These are phyloP conservation scores for Patellaria atrata DNA, from an alignment of 495 filamentous ascomycete species.

Conservation along the genomic window DNA sequence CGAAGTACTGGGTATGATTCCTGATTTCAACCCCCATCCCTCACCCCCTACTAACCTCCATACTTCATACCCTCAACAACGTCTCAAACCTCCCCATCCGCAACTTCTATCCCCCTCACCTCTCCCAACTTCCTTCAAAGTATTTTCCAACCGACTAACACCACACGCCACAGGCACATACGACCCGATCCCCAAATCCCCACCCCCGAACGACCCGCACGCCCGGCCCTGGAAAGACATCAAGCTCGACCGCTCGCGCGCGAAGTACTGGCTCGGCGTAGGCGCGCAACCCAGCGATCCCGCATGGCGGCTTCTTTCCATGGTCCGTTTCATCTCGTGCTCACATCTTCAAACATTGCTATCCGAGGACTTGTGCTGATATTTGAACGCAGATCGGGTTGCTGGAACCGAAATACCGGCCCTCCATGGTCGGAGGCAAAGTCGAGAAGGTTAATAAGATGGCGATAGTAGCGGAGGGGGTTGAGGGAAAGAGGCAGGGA, in stretches of 20 bases:
- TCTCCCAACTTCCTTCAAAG: too few species aligned
- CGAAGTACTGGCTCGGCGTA: conserved; percentile 93
- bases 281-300: conserved; percentile 87
- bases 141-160: conserved; percentile 9
- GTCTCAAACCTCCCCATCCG: too few species aligned
- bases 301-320: conserved; percentile 67
- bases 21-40: background rate
- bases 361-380: background rate
- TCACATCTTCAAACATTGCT: background rate
- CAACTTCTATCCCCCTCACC: too few species aligned
- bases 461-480: too few species aligned
- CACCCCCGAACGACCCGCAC: conserved; percentile 50
- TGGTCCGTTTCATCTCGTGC: conserved; percentile 47
- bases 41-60: background rate
- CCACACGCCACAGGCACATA: too few species aligned
- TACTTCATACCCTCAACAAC: too few species aligned
- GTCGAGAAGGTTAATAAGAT: too few species aligned
- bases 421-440: conserved; percentile 4
- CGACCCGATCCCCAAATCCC: conserved; percentile 71
- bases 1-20: conserved; percentile 72
- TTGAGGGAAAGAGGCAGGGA: background rate
- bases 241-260: conserved; percentile 61
- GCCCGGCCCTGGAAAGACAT: conserved; percentile 75
- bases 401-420: conserved; percentile 32
- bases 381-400: conserved; percentile 31